Conservation (phyloP, 805 yeast species). For the Sugiyamaella floridensis region DNA sequence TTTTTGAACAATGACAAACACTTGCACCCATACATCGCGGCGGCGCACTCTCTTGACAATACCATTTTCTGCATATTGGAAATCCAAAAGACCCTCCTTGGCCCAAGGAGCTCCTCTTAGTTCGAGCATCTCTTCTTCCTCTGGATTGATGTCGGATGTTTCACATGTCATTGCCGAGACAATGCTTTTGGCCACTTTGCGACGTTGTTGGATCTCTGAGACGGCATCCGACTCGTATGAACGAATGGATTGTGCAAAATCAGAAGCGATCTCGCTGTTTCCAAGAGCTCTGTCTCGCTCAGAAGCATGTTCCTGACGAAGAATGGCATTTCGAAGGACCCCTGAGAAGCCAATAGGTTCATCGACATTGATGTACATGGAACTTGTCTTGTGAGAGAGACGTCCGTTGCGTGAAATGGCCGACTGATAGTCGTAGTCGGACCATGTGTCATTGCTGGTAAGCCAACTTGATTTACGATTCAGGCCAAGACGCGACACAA, state of each 20-base stretch:
- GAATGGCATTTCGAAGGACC: conserved; percentile 21
- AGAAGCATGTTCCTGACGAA: conserved; percentile 19
- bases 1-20: conserved; percentile 58
- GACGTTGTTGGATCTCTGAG: neutral
- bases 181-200: neutral
- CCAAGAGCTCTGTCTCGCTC: conserved; percentile 3
- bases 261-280: neutral
- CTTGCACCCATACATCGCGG: conserved; percentile 36
- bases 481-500: conserved; percentile 1
- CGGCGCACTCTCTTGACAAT: conserved; percentile 18
- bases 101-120: conserved; percentile 70
- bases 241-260: neutral
- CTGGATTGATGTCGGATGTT: neutral
- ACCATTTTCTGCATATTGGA: conserved; percentile 24
- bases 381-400: neutral
- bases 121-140: conserved; percentile 38
- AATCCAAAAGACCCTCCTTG: conserved; percentile 56
- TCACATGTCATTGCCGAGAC: neutral
- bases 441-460: conserved; percentile 12
- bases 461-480: conserved; percentile 18
- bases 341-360: conserved; percentile 24
- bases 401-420: conserved; percentile 6
- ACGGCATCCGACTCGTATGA: conserved; percentile 3
- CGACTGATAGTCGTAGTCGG: conserved; percentile 19
- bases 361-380: conserved; percentile 3